Evolutionary conservation across 768 basidiomycete genomes (phyloP), one percentile per base, ranked within the genome.

Genomic region (Leccinum incarnatum): DNA sequence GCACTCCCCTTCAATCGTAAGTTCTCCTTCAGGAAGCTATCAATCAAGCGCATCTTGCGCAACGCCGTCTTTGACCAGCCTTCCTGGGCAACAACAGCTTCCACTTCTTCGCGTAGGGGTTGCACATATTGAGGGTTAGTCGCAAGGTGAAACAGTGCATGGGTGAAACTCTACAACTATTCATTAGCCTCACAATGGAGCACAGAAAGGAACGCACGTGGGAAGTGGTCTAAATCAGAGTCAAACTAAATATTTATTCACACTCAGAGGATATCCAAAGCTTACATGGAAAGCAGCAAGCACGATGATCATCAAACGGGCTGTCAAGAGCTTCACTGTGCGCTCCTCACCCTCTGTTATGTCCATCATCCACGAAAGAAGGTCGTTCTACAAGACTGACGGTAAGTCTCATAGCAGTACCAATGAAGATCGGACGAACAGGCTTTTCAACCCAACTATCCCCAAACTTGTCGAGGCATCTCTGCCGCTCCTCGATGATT

Each of bases 221-320:
- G 9, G 42, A 30, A 17, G 17, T 54, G 10, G 51, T 23, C 51
- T 51, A 30, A 23, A 14, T 4, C n/a, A 23, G 12, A 27, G 8
- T 15, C 30, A 51, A 29, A 17, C 9, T 50, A 3, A 17, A 12
- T 40, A 40, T 40, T 40, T 3, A 40, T n/a, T 6, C 3, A 40
- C 17, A n/a, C 37, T 40, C 17, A 17, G 17, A 40, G 14, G 12
- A 4, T 21, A 12, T 19, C 1, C 8, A 6, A 17, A 4, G 46
- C 65, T 25, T 29, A 72, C 72, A 50, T 65, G 67, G 17, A 55
- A 23, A 11, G 45, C 45, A 10, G 46, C 46, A 45, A 55, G 47
- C 15, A 36, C 25, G 21, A 36, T 10, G 15, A 23, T 27, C 21
- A 55, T 11, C 11, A 55, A 21, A 34, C 54, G 53, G 5, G 4